phyloP scores from a whole-genome alignment of 106 monocot species.

The Alisma plantagoaquatica region DNA sequence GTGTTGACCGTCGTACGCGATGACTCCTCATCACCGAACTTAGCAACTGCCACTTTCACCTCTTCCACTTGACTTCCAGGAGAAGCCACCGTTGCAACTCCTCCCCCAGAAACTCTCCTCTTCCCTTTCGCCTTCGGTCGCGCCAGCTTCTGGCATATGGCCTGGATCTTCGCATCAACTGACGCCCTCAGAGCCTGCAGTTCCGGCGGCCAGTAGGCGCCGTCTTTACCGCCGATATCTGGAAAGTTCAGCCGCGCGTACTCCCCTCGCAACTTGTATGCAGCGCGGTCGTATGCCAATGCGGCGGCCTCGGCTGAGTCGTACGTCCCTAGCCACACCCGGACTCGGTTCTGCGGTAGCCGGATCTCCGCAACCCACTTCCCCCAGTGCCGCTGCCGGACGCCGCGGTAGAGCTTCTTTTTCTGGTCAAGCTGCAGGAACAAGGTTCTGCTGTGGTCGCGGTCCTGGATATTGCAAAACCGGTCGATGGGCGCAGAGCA shows the following conservation, averaged over 20 bases:
- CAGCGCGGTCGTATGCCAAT: constrained; percentile 78
- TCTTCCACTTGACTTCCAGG: background rate
- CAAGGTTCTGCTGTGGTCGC: too few species aligned
- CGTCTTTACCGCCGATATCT: constrained; percentile 9
- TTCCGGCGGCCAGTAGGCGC: background rate
- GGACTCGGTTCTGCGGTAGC: constrained; percentile 68
- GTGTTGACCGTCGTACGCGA: too few species aligned
- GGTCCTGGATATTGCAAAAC: too few species aligned
- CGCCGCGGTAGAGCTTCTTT: constrained; percentile 29
- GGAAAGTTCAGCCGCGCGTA: constrained; percentile 89
- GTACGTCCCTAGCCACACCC: constrained; percentile 92
- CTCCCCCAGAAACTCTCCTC: background rate
- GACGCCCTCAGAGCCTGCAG: constrained; percentile 27
- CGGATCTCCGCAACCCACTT: constrained; percentile 95
- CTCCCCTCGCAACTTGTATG: constrained; percentile 58
- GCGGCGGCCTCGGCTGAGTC: constrained; percentile 75
- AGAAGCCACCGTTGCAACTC: background rate
- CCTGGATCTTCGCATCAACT: constrained; percentile 73
- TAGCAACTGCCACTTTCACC: background rate
- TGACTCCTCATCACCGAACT: background rate
- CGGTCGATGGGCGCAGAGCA: background rate
- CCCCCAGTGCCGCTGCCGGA: constrained; percentile 65
- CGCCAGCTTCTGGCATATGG: constrained; percentile 51
- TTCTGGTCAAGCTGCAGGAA: background rate
- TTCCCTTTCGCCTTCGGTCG: background rate